Percentiles rank a stretch among this genome's conserved stretches.
Conservation (phyloP, 202 grass and related monocot species). For the Cymbopogon flexuosus region DNA sequence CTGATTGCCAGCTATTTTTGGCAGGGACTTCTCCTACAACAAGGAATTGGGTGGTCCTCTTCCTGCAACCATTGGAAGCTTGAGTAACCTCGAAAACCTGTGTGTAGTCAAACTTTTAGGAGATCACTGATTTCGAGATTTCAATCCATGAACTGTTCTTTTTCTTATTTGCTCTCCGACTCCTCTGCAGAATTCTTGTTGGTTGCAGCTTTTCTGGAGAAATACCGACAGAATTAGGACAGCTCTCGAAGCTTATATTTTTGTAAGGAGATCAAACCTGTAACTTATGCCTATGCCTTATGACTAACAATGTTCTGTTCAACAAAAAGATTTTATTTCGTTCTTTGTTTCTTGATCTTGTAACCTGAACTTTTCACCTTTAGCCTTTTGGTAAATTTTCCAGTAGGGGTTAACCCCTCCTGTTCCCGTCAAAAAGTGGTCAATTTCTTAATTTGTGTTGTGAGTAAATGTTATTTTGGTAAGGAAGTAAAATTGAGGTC, state of each 20-base stretch:
- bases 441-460: no score
- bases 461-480: no score
- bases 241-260: constrained; percentile 49
- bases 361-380: no score
- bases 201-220: constrained; percentile 75
- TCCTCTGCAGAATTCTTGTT: constrained; percentile 55
- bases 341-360: no score
- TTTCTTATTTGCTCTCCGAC: background rate
- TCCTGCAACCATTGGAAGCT: constrained; percentile 55
- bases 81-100: constrained; percentile 59
- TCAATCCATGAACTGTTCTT: background rate
- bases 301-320: no score
- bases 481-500: no score
- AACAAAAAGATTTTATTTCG: no score
- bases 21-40: constrained; percentile 84
- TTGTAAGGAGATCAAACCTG: constrained; percentile 49
- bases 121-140: background rate
- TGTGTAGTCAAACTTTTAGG: constrained; percentile 17
- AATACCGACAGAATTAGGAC: constrained; percentile 66
- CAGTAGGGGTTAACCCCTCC: no score
- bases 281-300: background rate
- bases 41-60: constrained; percentile 46
- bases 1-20: background rate
- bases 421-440: no score
- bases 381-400: no score